A percentile compares a stretch with the other conserved stretches of the same genome.
These are phyloP conservation scores for Sesbania bispinosa DNA, from an alignment of 306 rosid genomes.

Conservation along the genomic window DNA sequence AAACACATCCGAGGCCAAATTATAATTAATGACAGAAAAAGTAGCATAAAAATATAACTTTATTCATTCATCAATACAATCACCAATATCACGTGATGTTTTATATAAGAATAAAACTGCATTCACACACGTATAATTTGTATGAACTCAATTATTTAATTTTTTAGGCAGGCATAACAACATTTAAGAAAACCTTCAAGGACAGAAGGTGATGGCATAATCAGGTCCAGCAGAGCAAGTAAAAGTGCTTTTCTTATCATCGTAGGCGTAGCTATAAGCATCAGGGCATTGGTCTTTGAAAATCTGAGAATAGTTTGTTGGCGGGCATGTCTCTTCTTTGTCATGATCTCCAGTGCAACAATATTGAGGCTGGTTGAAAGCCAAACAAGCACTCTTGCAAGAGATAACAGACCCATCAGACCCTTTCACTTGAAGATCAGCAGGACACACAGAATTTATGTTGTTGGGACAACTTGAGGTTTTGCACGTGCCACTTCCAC, in stretches of 20 bases:
- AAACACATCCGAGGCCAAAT: too few relatives aligned
- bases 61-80: too few relatives aligned
- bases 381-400: constrained; percentile 73
- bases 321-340: constrained; percentile 31
- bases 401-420: constrained; percentile 38
- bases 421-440: constrained; percentile 27
- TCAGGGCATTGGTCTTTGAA: constrained; percentile 56
- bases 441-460: constrained; percentile 39
- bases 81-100: too few relatives aligned
- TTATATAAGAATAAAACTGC: too few relatives aligned
- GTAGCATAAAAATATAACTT: too few relatives aligned
- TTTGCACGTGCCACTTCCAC: constrained; percentile 37
- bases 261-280: constrained; percentile 69
- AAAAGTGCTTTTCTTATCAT: constrained; percentile 46
- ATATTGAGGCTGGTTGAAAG: constrained; percentile 35
- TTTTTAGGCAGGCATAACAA: background rate
- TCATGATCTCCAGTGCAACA: constrained; percentile 45
- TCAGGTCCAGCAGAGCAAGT: constrained; percentile 44
- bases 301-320: constrained; percentile 37
- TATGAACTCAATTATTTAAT: background rate
- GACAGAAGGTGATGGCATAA: constrained; percentile 60
- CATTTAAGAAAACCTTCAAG: constrained; percentile 9
- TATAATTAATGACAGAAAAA: too few relatives aligned
- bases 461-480: constrained; percentile 27
- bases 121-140: background rate